phyloP scores from a whole-genome alignment of 129 eudicot species.

The carrot (Daucus carota) region DNA sequence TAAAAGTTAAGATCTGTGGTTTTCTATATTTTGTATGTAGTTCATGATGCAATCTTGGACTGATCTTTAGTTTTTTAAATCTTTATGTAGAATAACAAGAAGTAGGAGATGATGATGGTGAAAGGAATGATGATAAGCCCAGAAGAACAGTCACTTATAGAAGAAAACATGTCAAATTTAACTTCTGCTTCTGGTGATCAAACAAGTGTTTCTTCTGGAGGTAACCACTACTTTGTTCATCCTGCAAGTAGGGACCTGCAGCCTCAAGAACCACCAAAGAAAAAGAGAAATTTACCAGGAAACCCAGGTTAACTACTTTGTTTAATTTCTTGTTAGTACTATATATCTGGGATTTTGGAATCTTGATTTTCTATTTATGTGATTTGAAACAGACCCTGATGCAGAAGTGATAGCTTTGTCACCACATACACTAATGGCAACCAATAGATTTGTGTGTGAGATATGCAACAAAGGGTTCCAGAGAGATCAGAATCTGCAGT shows the following conservation, averaged over 20 bases:
- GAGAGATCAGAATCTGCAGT: constrained; percentile 48
- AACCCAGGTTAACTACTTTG: constrained; percentile 34
- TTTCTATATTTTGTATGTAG: neutral
- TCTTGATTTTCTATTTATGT: neutral
- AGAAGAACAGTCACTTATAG: constrained; percentile 15
- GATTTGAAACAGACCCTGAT: constrained; percentile 28
- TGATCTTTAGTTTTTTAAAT: neutral
- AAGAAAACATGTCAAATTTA: constrained; percentile 53
- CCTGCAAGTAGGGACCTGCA: neutral
- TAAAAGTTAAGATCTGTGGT: constrained; percentile 20
- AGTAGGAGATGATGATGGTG: constrained; percentile 19
- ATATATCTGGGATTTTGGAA: neutral
- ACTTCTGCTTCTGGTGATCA: constrained; percentile 49
- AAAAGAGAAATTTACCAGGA: constrained; percentile 47
- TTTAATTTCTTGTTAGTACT: neutral
- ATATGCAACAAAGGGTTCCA: constrained; percentile 56
- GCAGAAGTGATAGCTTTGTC: constrained; percentile 52
- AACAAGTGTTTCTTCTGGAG: constrained; percentile 36
- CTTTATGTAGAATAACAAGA: neutral
- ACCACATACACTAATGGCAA: constrained; percentile 40
- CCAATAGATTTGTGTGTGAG: constrained; percentile 46
- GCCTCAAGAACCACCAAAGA: constrained; percentile 27
- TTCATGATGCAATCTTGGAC: constrained; percentile 1
- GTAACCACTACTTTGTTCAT: constrained; percentile 15
- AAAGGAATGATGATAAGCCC: constrained; percentile 15